These are phyloP conservation scores for Chamaecrista fasciculata DNA, from an alignment of 306 rosid genomes.

Conservation along the genomic window DNA sequence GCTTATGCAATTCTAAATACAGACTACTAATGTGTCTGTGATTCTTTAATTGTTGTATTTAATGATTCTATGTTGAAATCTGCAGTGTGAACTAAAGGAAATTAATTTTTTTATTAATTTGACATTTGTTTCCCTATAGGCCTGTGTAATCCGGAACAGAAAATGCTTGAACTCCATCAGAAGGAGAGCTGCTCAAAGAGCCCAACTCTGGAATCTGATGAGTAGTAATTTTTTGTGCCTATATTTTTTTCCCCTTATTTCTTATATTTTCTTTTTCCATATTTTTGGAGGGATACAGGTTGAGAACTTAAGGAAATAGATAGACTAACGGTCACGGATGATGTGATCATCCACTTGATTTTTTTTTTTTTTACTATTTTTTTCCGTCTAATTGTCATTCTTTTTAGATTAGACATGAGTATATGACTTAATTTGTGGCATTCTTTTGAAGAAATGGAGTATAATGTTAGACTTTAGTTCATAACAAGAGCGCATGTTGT, in stretches of 20 bases:
- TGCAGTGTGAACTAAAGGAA: constrained; percentile 15
- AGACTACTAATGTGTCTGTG: not conserved
- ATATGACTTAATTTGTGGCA: not conserved
- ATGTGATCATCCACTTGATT: not conserved
- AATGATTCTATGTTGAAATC: constrained; percentile 5
- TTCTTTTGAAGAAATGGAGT: constrained; percentile 9
- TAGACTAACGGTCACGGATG: constrained; percentile 16
- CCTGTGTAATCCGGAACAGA: constrained; percentile 81
- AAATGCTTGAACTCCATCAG: constrained; percentile 80
- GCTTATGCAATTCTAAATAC: not conserved
- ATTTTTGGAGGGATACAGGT: not conserved
- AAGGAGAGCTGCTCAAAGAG: constrained; percentile 67
- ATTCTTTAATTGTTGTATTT: not conserved
- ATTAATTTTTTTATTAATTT: not conserved
- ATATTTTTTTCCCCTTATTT: not conserved
- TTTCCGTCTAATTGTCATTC: not conserved
- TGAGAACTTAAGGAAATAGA: constrained; percentile 20
- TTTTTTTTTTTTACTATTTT: not conserved
- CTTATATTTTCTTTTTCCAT: not conserved
- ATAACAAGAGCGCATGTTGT: too few species aligned
- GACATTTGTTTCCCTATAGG: constrained; percentile 48
- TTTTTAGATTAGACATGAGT: not conserved
- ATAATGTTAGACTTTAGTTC: too few species aligned
- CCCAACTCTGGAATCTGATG: constrained; percentile 66
- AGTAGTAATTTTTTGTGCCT: constrained; percentile 36